Evolutionary conservation across 768 basidiomycete species (phyloP).

Genomic region (Agaricus blazei): DNA sequence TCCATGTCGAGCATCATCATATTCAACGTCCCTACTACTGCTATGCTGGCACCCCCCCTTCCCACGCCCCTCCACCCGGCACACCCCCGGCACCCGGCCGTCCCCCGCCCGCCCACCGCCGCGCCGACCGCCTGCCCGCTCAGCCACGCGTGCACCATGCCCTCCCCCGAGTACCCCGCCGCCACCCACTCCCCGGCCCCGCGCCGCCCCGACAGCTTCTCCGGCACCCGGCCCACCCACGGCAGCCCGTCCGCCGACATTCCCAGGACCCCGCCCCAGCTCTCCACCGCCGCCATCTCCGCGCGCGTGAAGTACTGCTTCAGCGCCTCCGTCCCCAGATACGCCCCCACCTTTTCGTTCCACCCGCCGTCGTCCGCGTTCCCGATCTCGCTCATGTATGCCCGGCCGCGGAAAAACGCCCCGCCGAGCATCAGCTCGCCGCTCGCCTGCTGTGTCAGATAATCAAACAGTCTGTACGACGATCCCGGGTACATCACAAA

Average conservation of each 20-base stretch:
- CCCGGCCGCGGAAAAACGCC: conserved; percentile 34
- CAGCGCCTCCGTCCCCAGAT: conserved; percentile 33
- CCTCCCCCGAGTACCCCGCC: conserved; percentile 69
- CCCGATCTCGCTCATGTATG: conserved; percentile 30
- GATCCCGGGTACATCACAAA: conserved; percentile 53
- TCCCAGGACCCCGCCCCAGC: conserved; percentile 64
- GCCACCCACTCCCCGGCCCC: conserved; percentile 65
- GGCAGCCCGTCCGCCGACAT: conserved; percentile 57
- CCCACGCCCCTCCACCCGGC: conserved; percentile 37
- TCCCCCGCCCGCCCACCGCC: conserved; percentile 44
- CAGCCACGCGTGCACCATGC: conserved; percentile 70
- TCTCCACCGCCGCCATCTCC: conserved; percentile 28
- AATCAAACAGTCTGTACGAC: conserved; percentile 46
- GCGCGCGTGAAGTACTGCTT: conserved; percentile 44
- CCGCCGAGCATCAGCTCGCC: conserved; percentile 69
- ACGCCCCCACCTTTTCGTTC: conserved; percentile 21
- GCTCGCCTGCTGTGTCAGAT: conserved; percentile 55
- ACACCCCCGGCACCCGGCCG: conserved; percentile 45
- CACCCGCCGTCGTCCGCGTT: conserved; percentile 31
- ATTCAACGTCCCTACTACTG: conserved; percentile 31
- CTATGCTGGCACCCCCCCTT: conserved; percentile 42
- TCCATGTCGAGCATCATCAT: conserved; percentile 41
- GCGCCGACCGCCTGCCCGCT: conserved; percentile 51
- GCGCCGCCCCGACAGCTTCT: conserved; percentile 32
- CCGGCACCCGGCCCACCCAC: conserved; percentile 67